Evolutionary conservation across 192 early-diverging fungal species (phyloP), one percentile per base, ranked within the genome.

Genomic region (Umbelopsis sp.): DNA sequence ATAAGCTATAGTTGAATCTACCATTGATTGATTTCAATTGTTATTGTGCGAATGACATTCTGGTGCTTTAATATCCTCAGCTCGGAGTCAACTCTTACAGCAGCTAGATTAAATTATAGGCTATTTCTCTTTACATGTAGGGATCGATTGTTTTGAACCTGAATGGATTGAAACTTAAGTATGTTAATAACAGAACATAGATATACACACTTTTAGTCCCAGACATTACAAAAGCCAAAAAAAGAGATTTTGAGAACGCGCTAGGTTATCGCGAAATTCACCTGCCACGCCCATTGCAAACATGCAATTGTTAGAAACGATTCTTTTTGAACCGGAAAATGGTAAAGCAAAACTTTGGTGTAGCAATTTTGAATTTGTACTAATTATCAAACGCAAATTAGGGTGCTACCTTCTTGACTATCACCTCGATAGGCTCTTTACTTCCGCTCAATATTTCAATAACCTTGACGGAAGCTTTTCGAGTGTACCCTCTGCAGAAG

Each of bases 261-360:
- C 25, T 53, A 5, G 20, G 1, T n/a, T n/a, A 22, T 22, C 22
- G 50, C 1, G 21, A 56, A 0, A 29, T 32, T 34, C 29, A 62
- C 7, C 14, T 62, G 31, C 16, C 31, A 62, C 29, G n/a, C 4
- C 10, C 10, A 62, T 31, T 62, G 56, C 29, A 34, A 32, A 34
- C 31, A 62, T 62, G 56, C 56, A 62, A 17, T 17, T 62, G 26
- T 17, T 62, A 20, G 56, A 62, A 32, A 62, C 56, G 17, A 62
- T 62, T 34, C 14, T 62, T 14, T 62, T 34, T 36, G 56, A 62
- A n/a, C 56, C 56, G 2, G 31, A 12, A 2, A 12, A 34, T 34
- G 56, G 56, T 62, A 62, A 1, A 17, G 26, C 31, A 2, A 11
- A 62, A 14, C 5, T n/a, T n/a, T 34, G 24, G 10, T 34, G 7